phyloP scores from a whole-genome alignment of 306 rosid species.

The Lagenaria siceraria region DNA sequence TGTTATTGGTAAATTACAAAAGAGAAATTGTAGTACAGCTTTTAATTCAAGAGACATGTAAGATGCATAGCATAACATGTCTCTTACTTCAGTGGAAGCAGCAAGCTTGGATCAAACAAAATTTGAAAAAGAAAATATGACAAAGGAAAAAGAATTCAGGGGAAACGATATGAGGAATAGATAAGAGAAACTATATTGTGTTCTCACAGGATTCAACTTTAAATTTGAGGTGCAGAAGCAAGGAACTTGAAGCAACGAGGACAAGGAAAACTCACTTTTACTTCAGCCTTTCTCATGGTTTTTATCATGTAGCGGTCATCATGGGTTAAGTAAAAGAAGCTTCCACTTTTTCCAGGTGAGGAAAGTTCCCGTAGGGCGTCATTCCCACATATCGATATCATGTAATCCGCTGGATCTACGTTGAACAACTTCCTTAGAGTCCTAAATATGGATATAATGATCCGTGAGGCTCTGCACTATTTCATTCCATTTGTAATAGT shows the following conservation, averaged over 20 bases:
- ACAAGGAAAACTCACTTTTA: constrained; percentile 48
- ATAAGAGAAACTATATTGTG: neutral
- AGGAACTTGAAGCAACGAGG: neutral
- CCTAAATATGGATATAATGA: constrained; percentile 35
- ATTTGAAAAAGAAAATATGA: neutral
- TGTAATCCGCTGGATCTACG: constrained; percentile 94
- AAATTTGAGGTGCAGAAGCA: neutral
- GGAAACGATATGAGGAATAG: neutral
- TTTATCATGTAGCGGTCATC: constrained; percentile 97
- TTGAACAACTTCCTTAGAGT: constrained; percentile 88
- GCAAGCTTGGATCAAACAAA: neutral
- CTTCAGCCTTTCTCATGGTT: constrained; percentile 94
- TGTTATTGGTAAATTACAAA: neutral
- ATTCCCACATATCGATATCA: constrained; percentile 86
- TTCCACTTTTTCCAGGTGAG: constrained; percentile 96
- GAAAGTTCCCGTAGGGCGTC: constrained; percentile 91
- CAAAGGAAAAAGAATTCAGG: neutral
- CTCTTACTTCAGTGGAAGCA: neutral
- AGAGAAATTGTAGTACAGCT: neutral
- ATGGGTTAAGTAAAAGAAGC: constrained; percentile 83
- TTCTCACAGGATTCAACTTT: neutral
- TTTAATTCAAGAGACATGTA: neutral
- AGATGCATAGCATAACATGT: neutral
- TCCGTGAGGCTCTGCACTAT: constrained; percentile 5
- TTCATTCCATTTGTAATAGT: constrained; percentile 2